These are phyloP conservation scores for Rhizophagus clarus DNA, from an alignment of 192 early-diverging fungal species.

Conservation along the genomic window DNA sequence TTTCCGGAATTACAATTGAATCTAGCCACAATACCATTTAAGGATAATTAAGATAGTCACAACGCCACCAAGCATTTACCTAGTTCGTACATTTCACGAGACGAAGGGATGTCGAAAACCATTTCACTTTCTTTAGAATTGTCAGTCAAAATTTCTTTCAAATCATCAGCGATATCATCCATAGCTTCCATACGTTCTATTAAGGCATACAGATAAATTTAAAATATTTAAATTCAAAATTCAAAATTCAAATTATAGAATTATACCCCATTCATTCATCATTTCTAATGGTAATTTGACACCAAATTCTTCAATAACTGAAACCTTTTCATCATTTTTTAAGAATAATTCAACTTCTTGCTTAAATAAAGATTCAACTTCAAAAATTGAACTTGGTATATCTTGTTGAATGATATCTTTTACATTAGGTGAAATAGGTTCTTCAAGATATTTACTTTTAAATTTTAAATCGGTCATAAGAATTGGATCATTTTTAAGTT, in stretches of 20 bases:
- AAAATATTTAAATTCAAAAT: neutral
- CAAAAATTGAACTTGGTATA: neutral
- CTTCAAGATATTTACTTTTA: constrained; percentile 13
- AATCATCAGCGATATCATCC: neutral
- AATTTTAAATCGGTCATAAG: neutral
- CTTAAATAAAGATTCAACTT: neutral
- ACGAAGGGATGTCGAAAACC: neutral
- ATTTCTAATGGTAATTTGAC: constrained; percentile 26
- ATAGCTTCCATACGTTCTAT: neutral
- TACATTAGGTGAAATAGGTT: neutral
- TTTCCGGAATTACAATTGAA: too few species aligned
- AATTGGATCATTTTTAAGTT: neutral
- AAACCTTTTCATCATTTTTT: neutral
- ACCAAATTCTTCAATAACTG: constrained; percentile 19
- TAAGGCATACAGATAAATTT: neutral
- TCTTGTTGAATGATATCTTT: constrained; percentile 12
- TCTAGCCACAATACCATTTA: too few species aligned
- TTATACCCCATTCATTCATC: constrained; percentile 27
- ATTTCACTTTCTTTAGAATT: neutral
- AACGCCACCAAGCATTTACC: neutral
- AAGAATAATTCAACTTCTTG: neutral
- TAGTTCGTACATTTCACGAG: neutral
- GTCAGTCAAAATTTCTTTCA: neutral
- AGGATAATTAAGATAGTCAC: too few species aligned
- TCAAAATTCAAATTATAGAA: neutral